Base-by-base conservation (phyloP, 2,329 filamentous ascomycete species). In the Xylaria sp. region DNA sequence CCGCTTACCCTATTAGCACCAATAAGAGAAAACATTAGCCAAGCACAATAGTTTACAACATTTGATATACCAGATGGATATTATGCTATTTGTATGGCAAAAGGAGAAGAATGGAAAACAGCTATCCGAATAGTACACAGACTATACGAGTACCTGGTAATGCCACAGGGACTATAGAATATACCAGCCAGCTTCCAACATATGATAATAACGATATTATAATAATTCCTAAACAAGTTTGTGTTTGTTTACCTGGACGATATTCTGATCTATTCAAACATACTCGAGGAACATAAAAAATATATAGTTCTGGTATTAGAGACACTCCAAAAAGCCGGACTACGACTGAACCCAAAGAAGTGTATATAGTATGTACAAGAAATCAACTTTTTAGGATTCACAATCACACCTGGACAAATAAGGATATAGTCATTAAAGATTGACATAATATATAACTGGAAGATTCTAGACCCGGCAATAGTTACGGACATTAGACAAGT, bases 31-130 rank as follows among this genome's bases (percentile, higher is more conserved):
- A 48, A 48, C 20, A 48, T 48, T 48, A 48, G 18, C 20, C 7
- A 48, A 48, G 18, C n/a, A n/a, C 3, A 48, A 62, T 62, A 51
- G 43, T 62, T 62, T 62, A 62, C 7, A 18, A 36, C 23, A 31
- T 20, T 62, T n/a, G 39, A 61, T 51, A 31, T 61, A 18, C n/a
- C 23, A 51, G 36, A 61, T 31, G 52, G 39, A 61, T 61, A 61
- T 51, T 61, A 61, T 51, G 18, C 8, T n/a, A 51, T 61, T 13
- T 7, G 23, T n/a, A 61, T 61, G 36, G 20, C 18, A 7, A 61
- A 51, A 51, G 41, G 23, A 61, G 39, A 61, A 36, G 36, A 61
- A 61, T 61, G 51, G 23, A 61, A 51, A 61, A 61, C n/a, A n/a
- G 25, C 25, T 2, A 31, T 61, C 18, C 8, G 52, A 51, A 61